Conservation (phyloP, 2,329 filamentous ascomycete genomes). For the Pseudogymnoascus sp. region DNA sequence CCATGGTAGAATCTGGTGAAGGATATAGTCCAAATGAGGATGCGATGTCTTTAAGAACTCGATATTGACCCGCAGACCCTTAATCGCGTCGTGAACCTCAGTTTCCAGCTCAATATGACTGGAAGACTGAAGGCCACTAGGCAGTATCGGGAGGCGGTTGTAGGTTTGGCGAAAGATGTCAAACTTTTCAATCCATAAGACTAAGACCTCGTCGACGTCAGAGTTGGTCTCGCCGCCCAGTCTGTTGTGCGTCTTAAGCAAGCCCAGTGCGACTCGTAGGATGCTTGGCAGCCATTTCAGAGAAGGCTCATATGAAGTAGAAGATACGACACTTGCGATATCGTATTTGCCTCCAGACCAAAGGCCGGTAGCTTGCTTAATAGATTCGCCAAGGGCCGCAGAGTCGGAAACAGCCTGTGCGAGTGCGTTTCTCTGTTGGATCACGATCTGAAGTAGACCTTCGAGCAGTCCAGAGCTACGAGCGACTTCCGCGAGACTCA, state of each 20-base stretch:
- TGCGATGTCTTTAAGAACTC: conserved; percentile 29
- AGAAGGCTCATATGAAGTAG: background rate
- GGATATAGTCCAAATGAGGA: conserved; percentile 54
- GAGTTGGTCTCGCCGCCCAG: conserved; percentile 40
- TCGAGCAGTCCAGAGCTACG: conserved; percentile 82
- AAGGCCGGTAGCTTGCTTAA: conserved; percentile 28
- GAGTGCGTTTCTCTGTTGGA: conserved; percentile 47
- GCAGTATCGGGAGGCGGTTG: conserved; percentile 40
- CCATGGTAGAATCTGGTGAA: conserved; percentile 62
- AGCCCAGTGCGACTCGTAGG: conserved; percentile 51
- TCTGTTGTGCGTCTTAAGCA: conserved; percentile 59
- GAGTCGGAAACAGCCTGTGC: conserved; percentile 14
- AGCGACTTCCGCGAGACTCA: conserved; percentile 71
- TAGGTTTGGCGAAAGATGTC: conserved; percentile 36
- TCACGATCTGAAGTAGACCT: conserved; percentile 61
- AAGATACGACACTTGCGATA: conserved; percentile 11
- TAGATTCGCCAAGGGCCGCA: conserved; percentile 18
- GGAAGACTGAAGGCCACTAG: conserved; percentile 41
- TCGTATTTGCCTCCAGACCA: conserved; percentile 33
- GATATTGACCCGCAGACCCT: conserved; percentile 21
- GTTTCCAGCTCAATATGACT: conserved; percentile 22
- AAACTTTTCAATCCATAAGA: conserved; percentile 44
- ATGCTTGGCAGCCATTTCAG: conserved; percentile 59
- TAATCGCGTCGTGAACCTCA: conserved; percentile 14
- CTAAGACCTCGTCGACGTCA: conserved; percentile 37